Percentiles rank a stretch among this genome's conserved stretches.
Conservation (phyloP, 306 rosid species). For the Sophora flavescens region DNA sequence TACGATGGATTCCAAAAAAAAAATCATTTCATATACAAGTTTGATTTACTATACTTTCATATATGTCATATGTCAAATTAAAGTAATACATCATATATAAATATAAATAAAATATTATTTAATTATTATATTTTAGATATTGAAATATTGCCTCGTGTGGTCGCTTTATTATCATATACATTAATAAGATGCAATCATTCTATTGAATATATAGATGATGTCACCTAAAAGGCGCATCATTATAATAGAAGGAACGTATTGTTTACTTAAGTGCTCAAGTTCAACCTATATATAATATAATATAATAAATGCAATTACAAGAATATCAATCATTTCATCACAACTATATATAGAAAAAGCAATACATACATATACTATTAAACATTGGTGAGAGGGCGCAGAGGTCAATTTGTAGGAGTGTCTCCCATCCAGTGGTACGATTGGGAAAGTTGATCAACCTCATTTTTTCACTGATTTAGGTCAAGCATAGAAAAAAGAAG, state of each 20-base stretch:
- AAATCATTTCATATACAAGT: too few species aligned
- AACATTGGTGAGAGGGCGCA: constrained; percentile 44
- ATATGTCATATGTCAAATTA: too few species aligned
- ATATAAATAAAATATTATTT: too few species aligned
- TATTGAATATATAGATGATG: not conserved
- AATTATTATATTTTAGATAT: too few species aligned
- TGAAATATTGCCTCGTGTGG: too few species aligned
- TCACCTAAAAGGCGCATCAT: not conserved
- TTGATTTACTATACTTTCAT: too few species aligned
- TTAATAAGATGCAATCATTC: not conserved
- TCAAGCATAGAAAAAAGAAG: constrained; percentile 52
- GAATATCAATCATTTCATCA: constrained; percentile 48
- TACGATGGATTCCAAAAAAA: too few species aligned
- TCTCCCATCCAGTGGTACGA: constrained; percentile 46
- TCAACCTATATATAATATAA: constrained; percentile 41
- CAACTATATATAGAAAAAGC: constrained; percentile 37
- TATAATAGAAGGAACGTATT: constrained; percentile 31
- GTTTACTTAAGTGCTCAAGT: constrained; percentile 43
- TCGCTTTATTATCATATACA: too few species aligned
- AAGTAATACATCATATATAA: too few species aligned
- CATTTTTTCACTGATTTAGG: constrained; percentile 51
- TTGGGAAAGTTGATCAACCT: constrained; percentile 58
- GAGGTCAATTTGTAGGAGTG: constrained; percentile 51
- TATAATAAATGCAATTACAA: constrained; percentile 52
- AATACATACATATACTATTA: constrained; percentile 36